phyloP scores from a whole-genome alignment of 1,284 basidiomycete genomes.

The Moniliella sp. region DNA sequence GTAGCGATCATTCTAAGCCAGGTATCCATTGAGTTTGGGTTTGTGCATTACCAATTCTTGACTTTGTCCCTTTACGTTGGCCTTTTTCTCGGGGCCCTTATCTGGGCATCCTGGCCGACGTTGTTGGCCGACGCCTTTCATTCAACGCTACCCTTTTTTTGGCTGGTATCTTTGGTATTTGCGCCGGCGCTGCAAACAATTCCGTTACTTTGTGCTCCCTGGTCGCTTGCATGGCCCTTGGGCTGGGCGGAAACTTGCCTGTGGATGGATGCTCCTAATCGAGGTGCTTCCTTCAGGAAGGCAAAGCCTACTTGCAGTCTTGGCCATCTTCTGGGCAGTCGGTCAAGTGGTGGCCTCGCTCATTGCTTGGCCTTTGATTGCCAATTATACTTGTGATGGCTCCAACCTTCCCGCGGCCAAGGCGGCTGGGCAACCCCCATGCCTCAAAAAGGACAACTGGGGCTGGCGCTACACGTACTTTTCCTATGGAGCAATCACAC shows the following conservation, averaged over 20 bases:
- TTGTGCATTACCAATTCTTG: conserved; percentile 14
- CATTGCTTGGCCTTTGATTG: conserved; percentile 29
- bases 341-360: conserved; percentile 26
- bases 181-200: conserved; percentile 19
- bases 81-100: conserved; percentile 25
- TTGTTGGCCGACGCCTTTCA: conserved; percentile 25
- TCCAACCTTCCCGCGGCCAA: conserved; percentile 5
- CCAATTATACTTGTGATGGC: conserved; percentile 21
- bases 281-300: conserved; percentile 26
- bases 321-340: conserved; percentile 26
- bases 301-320: conserved; percentile 6
- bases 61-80: conserved; percentile 19
- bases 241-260: conserved; percentile 28
- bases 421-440: conserved; percentile 3
- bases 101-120: conserved; percentile 28
- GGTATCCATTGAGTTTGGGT: conserved; percentile 21
- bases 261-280: conserved; percentile 32
- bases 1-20: conserved; percentile 27
- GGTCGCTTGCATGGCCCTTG: conserved; percentile 22
- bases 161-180: conserved; percentile 28
- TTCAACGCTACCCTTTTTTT: conserved; percentile 30
- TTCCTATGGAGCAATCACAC: conserved; percentile 23
- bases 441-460: conserved; percentile 13
- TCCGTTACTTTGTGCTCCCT: conserved; percentile 25
- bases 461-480: conserved; percentile 31